Evolutionary conservation across 1,284 basidiomycete genomes (phyloP), one percentile per base, ranked within the genome.

Genomic region (Austroboletus niveus): DNA sequence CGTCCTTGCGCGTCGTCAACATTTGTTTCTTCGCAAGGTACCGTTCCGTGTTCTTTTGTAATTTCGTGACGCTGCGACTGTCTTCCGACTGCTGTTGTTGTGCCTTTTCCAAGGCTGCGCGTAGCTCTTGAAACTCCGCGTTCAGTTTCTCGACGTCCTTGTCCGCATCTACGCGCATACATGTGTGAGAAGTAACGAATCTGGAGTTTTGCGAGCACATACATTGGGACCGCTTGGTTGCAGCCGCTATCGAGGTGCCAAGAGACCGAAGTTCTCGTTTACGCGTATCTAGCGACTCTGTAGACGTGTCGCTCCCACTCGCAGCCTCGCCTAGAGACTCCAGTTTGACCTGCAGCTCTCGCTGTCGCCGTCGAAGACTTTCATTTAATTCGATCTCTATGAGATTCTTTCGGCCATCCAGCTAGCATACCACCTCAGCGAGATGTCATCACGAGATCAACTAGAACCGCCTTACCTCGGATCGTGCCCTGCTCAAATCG

Each of bases 301-400:
- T 71, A 0, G 84, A 81, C 14, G 75, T 74, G 2, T 75, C 70
- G 43, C 81, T 80, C 14, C 82, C 86, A n/a, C 77, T 77, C 43
- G 80, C 83, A 1, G 77, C 75, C 48, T 85, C 87, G 44, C 80
- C 89, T 17, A 89, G 73, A 45, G 79, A 72, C 57, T 98, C 94
- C 14, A 98, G 74, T 64, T 89, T 89, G 38, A 74, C 71, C 39
- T 84, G 81, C 3, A 98, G 65, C 62, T 95, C 93, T 49, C 93
- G 87, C 38, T 84, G 78, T 14, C 87, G 80, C 4, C 94, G 81
- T 17, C 85, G 79, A 15, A 98, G 77, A 58, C 87, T 87, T 66
- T 99, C 96, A 57, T 90, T 92, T 32, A 99, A 77, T 69, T 99
- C 96, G 48, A 98, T 95, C 68, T 98, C 92, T 22, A 98, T 73